phyloP scores from a whole-genome alignment of 495 filamentous ascomycete species.

The Aspergillus heteromorphus region DNA sequence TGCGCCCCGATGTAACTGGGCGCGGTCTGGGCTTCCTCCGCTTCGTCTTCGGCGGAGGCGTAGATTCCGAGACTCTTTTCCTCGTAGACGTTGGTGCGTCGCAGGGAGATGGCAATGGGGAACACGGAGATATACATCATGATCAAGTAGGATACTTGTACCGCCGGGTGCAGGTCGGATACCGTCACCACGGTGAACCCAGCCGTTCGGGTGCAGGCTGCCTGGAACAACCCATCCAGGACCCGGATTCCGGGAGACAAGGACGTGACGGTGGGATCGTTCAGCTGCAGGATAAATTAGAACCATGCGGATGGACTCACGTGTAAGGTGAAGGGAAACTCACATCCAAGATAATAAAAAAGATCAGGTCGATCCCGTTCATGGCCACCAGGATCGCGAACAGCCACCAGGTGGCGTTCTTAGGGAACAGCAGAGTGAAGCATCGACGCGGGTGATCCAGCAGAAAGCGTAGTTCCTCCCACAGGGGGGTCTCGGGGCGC shows the following conservation, averaged over 20 bases:
- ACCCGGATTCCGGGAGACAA: conserved; percentile 64
- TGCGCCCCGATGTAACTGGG: conserved; percentile 82
- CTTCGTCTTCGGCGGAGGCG: conserved; percentile 38
- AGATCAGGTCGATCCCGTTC: conserved; percentile 77
- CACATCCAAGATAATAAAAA: conserved; percentile 87
- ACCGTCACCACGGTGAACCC: conserved; percentile 80
- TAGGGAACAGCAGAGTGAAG: conserved; percentile 88
- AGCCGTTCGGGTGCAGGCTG: conserved; percentile 77
- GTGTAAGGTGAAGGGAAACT: conserved; percentile 23
- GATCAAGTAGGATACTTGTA: conserved; percentile 90
- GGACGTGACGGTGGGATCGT: conserved; percentile 57
- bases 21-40: conserved; percentile 46
- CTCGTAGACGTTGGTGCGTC: conserved; percentile 94
- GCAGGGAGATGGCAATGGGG: conserved; percentile 89
- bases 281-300: conserved; percentile 45
- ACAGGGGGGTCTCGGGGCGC: conserved; percentile 57
- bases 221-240: conserved; percentile 83
- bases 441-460: conserved; percentile 92
- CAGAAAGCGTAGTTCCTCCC: conserved; percentile 85
- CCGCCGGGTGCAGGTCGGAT: conserved; percentile 73
- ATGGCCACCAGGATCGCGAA: conserved; percentile 78
- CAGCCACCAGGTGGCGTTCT: conserved; percentile 91
- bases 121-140: conserved; percentile 99
- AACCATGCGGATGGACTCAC: neutral
- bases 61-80: conserved; percentile 89